Evolutionary conservation across 345 rosid species (phyloP), one percentile per base, ranked within the genome.

Genomic region (Camelina sativa): DNA sequence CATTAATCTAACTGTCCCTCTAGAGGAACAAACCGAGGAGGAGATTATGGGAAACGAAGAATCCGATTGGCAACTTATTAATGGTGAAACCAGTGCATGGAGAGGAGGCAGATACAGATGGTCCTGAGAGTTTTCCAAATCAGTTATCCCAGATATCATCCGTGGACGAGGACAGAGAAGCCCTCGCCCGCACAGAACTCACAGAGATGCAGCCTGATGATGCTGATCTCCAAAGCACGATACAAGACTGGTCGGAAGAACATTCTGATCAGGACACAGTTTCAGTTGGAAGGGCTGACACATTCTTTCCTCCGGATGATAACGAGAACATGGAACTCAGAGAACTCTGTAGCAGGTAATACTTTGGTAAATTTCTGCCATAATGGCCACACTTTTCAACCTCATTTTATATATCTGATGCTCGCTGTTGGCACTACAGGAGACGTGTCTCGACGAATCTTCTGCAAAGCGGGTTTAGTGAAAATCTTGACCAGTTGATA

Each of bases 381-480:
- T 40, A 65, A 51, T 58, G 15, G 17, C 48, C 51, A 30, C 47
- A 78, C 19, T 71, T 72, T 25, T 59, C 73, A 50, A 28, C 61
- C 62, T 46, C 17, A 62, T 8, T 43, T 4, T 57, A 32, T 52
- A 43, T 64, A 55, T 65, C 65, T 81, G 55, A 76, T 43, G 53
- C 15, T 55, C 61, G 32, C 72, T 76, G 62, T 69, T 75, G 6
- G 34, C 79, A 37, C 62, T 75, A 61, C 72, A 94, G 98, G 93
- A 87, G 98, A 84, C 88, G 97, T 52, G 98, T 94, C 44, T 91
- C 98, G 58, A 91, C n/a, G n/a, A n/a, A 84, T 72, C 96, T 94
- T 80, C 93, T 94, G 59, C 89, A 51, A 23, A 94, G 98, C 82
- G 87, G 91, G 76, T 94, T 94, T 79, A 91, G 97, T 10, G 87